phyloP scores from a whole-genome alignment of 805 yeast genomes.

The Spathaspora passalidarum region DNA sequence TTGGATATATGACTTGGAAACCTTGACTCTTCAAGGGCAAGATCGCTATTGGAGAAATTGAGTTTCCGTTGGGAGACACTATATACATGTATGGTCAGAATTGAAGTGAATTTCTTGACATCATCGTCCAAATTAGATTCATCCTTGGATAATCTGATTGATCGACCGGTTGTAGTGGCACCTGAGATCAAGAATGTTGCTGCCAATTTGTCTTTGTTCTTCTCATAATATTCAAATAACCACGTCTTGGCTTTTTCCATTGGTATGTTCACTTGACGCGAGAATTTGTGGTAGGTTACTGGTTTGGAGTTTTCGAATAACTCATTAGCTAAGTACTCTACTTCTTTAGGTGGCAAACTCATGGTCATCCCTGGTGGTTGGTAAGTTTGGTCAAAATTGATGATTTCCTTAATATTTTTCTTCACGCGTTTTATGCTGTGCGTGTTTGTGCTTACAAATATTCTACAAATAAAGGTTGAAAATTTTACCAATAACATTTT shows the following conservation, averaged over 20 bases:
- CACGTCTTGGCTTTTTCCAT: slow-evolving; percentile 36
- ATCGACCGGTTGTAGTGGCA: slow-evolving; percentile 10
- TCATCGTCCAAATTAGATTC: slow-evolving; percentile 22
- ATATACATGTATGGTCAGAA: slow-evolving; percentile 39
- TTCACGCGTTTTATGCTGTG: background rate
- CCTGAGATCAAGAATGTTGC: slow-evolving; percentile 46
- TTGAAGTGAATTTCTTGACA: slow-evolving; percentile 22
- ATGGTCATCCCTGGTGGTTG: slow-evolving; percentile 23
- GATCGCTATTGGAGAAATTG: slow-evolving; percentile 11
- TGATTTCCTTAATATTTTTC: background rate
- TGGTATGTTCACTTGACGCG: slow-evolving; percentile 39
- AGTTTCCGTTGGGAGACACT: slow-evolving; percentile 21
- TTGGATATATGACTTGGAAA: slow-evolving; percentile 12
- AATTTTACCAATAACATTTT: background rate
- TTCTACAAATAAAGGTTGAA: background rate
- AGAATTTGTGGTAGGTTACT: slow-evolving; percentile 41
- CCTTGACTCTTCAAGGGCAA: slow-evolving; percentile 16
- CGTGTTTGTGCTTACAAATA: background rate
- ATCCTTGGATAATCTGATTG: slow-evolving; percentile 21
- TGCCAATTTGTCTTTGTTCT: slow-evolving; percentile 30
- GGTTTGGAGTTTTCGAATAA: slow-evolving; percentile 20
- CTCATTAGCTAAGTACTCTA: slow-evolving; percentile 27
- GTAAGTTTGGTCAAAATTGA: background rate
- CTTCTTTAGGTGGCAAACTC: slow-evolving; percentile 25
- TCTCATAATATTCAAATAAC: slow-evolving; percentile 35